Base-by-base conservation (phyloP, 176 grass and related monocot genomes). In the Eremochloa ophiuroides region DNA sequence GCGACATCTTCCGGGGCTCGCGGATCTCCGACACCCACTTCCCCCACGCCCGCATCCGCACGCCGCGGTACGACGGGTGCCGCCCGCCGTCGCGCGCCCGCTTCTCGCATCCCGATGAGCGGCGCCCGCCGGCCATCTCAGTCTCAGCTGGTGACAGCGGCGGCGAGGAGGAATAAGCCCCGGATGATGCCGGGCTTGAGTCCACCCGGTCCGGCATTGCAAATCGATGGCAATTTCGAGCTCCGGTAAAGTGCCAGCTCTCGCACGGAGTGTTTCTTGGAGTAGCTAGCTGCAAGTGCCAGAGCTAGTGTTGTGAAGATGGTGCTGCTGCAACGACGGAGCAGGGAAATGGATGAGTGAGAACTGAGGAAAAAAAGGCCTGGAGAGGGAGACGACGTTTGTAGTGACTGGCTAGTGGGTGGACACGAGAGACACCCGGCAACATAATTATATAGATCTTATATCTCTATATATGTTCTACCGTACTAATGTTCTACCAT, bases 1-100 rank as follows among this genome's bases (percentile, higher is more conserved):
- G 88, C 0, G 94, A 97, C 81, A 91, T 97, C 88, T 97, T 97
- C 34, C 89, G 74, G 18, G 94, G 94, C 80, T 97, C 94, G 7
- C 91, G 73, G 87, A 97, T 97, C 90, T 97, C 94, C 5, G 91
- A 93, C 55, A 97, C 94, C 94, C 94, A 93, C 80, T 97, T 97
- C 15, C 91, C 93, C 94, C 94, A 97, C 9, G 85, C 87, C 2
- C 94, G 85, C 94, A 97, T 94, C 44, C 94, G 94, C 23, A 97
- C 89, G 63, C 94, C 94, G 26, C 94, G 89, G 75, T 94, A 97
- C 1, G 83, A 63, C 30, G 76, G 87, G 64, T 80, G 87, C 11
- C 50, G 62, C 4, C 34, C 80, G 3, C 28, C 70, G 47, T 55
- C 80, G 2, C 20, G 70, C 1, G 16, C 26, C 1, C 69, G 69